Base-by-base conservation (phyloP, 1,139 yeast species). In the Geotrichum carabidarum region DNA sequence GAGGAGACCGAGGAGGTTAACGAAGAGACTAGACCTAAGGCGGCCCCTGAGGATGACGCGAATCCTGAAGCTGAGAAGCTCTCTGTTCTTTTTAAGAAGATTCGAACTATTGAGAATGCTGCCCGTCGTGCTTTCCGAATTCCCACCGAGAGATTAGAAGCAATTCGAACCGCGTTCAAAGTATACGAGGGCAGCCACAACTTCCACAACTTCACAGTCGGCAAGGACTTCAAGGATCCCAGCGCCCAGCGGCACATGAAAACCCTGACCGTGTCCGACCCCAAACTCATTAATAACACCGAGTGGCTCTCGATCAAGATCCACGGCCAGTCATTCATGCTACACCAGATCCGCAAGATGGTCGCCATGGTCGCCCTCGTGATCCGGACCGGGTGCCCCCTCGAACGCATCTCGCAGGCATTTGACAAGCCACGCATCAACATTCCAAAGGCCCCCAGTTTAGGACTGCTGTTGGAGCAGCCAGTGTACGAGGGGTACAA, bases 271-370 rank as follows among this genome's bases (percentile, higher is more conserved):
- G 95, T 89, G 0, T 81, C 90, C n/a, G 95, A 88, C 1, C 99
- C 99, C 2, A 88, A 89, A 70, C 84, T 88, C 50, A 91, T 94
- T 63, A 87, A 91, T 65, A 90, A 88, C 51, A 90, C 97, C 5
- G 98, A 93, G 68, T 93, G 99, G 99, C 80, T 89, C 4, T 87
- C 96, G 1, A 84, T 94, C 65, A 93, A 93, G 72, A 88, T 93
- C 59, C 99, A 93, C 68, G 99, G 99, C 2, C 99, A 93, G 72
- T 89, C 97, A 8, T 93, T 93, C 70, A 94, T 94, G 99, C 77
- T 93, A 59, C 99, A 93, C 71, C 99, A 93, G 76, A 93, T 93
- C 66, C 82, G 99, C 69, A 93, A 93, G 69, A 93, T 93, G 99
- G 89, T 94, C 57, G 94, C 97, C 31, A 86, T 93, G 95, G 96